Base-by-base conservation (phyloP, 75 land plant species). In the Picea glauca region DNA sequence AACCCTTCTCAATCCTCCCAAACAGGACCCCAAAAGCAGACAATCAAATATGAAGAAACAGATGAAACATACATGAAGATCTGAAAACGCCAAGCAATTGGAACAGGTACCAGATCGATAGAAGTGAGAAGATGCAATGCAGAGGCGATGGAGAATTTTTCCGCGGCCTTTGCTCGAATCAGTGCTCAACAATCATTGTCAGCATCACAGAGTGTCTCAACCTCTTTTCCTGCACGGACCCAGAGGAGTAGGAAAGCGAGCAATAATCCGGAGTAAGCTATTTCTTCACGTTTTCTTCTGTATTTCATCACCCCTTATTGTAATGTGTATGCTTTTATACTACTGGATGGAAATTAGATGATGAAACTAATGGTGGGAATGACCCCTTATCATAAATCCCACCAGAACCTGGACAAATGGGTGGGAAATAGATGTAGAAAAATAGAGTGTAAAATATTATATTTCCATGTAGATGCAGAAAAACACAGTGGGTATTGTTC, bases 161-260 rank as follows among this genome's bases (percentile, higher is more conserved):
- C 89, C 94, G 18, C 80, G 96, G 67, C 90, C 94, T 54, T 35
- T 93, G 57, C 80, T 93, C 40, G 96, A 93, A 82, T 88, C 91
- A 18, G 70, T 90, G 20, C 89, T 93, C 63, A 86, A 83, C 80
- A 86, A 81, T 65, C 87, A 92, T 66, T 90, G 86, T 13, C 84
- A 82, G 57, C 85, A 83, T 60, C 89, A 83, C 76, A 84, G 87
- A 30, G 90, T 92, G 20, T 78, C 77, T 5, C 90, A 90, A 60
- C 92, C 92, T 21, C 88, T 93, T 62, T 62, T 93, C 79, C 79
- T 93, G 67, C 96, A 93, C 76, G 96, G 96, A 75, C 96, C 96
- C 58, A 82, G 94, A 20, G 96, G 96, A 78, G 90, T 81, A 76
- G 96, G 96, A 61, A 93, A 93, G 83, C 85, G 87, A 63, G 88